phyloP scores from a whole-genome alignment of 768 basidiomycete species.

The Termitomyces bulborhizus region DNA sequence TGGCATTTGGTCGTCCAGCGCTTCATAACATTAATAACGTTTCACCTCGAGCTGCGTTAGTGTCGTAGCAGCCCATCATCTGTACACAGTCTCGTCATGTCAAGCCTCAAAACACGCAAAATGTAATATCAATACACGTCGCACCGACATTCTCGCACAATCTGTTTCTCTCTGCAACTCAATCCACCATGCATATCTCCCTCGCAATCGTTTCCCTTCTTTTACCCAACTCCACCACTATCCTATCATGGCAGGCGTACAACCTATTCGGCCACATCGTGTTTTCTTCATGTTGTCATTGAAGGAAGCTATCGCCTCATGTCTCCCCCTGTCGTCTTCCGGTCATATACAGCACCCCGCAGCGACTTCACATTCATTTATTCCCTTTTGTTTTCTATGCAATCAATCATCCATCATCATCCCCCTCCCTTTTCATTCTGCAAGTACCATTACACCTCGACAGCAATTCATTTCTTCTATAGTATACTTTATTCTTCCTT shows the following conservation, averaged over 20 bases:
- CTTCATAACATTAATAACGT: conserved; percentile 73
- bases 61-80: conserved; percentile 44
- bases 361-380: conserved; percentile 36
- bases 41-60: conserved; percentile 53
- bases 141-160: conserved; percentile 53
- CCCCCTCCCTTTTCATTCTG: conserved; percentile 34
- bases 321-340: conserved; percentile 26
- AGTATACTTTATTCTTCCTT: conserved; percentile 81
- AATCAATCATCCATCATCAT: conserved; percentile 45
- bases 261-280: conserved; percentile 33
- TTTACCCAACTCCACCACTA: conserved; percentile 35
- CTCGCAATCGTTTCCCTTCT: conserved; percentile 54
- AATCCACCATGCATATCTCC: conserved; percentile 59
- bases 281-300: conserved; percentile 21
- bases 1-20: conserved; percentile 70
- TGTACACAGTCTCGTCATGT: conserved; percentile 31
- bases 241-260: conserved; percentile 44
- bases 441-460: conserved; percentile 38
- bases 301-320: conserved; percentile 20
- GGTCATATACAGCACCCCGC: conserved; percentile 35
- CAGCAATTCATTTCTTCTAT: conserved; percentile 50
- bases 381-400: conserved; percentile 44
- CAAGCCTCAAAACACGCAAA: conserved; percentile 60
- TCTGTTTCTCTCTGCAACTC: conserved; percentile 58
- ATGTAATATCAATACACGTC: conserved; percentile 79